phyloP scores from a whole-genome alignment of 1,284 basidiomycete genomes.

The Trametes polyzona region DNA sequence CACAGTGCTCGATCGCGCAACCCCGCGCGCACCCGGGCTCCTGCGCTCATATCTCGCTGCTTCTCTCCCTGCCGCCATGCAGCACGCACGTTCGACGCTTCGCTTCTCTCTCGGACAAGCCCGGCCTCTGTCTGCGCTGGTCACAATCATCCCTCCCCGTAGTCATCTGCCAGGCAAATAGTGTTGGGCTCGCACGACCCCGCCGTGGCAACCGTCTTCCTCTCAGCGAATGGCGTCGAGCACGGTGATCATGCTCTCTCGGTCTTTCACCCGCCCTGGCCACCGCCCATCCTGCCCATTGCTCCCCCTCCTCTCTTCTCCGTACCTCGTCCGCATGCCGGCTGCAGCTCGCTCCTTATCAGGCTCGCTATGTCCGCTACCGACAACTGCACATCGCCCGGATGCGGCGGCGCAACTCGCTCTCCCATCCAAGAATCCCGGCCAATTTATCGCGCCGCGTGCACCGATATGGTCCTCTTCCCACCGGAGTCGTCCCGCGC shows the following conservation, averaged over 20 bases:
- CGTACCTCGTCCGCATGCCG: not conserved
- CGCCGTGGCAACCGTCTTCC: constrained; percentile 16
- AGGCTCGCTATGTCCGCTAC: not conserved
- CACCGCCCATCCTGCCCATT: not conserved
- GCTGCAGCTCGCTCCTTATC: not conserved
- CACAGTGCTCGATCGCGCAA: not conserved
- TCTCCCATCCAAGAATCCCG: constrained; percentile 1
- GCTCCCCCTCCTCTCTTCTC: not conserved
- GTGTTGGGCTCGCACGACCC: constrained; percentile 22
- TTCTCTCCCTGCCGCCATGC: constrained; percentile 7
- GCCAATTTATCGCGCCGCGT: not conserved
- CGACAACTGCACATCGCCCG: not conserved
- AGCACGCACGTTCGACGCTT: constrained; percentile 29
- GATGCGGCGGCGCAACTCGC: not conserved
- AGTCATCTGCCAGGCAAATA: constrained; percentile 23
- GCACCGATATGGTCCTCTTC: constrained; percentile 16
- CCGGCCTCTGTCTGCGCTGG: constrained; percentile 11
- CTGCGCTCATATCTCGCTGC: constrained; percentile 3
- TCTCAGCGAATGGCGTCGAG: constrained; percentile 27
- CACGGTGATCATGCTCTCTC: constrained; percentile 22
- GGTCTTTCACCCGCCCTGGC: not conserved
- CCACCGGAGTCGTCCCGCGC: constrained; percentile 9
- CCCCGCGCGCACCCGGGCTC: constrained; percentile 1
- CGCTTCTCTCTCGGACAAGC: constrained; percentile 20
- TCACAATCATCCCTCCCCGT: constrained; percentile 5